These are phyloP conservation scores for Coffea canephora DNA, from an alignment of 257 asterid species.

Conservation along the genomic window DNA sequence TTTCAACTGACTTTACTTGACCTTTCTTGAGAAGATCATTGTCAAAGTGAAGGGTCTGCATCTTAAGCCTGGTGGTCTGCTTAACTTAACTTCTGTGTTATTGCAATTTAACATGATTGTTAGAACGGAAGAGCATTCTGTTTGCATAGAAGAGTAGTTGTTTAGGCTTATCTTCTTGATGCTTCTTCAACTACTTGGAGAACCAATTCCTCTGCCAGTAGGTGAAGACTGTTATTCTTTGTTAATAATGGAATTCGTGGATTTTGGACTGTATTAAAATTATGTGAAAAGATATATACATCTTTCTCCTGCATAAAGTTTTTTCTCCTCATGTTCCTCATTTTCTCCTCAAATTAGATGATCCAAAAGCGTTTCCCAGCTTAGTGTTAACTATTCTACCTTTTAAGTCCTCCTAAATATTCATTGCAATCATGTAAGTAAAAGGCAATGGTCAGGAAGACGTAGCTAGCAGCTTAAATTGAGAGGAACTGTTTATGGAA, in stretches of 20 bases:
- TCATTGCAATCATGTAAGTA: neutral
- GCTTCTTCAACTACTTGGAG: neutral
- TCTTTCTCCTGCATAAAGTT: too few relatives aligned
- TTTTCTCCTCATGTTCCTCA: too few relatives aligned
- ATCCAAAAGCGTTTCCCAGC: neutral
- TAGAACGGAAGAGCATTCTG: neutral
- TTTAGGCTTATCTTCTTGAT: neutral
- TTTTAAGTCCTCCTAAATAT: neutral
- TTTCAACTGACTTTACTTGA: neutral
- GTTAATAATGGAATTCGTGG: too few relatives aligned
- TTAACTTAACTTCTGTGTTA: neutral
- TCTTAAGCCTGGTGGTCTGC: neutral
- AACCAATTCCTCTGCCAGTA: neutral
- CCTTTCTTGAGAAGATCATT: neutral
- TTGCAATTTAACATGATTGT: neutral
- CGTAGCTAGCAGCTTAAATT: neutral
- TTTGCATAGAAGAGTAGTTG: neutral
- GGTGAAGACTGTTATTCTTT: neutral
- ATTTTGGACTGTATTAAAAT: too few relatives aligned
- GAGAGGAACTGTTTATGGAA: neutral
- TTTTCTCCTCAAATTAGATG: too few relatives aligned
- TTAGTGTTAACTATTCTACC: too few relatives aligned
- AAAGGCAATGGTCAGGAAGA: neutral
- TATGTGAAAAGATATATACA: too few relatives aligned
- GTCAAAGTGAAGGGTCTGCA: too few relatives aligned